phyloP scores from a whole-genome alignment of 495 filamentous ascomycete species.

The Glutinoglossum americanum region DNA sequence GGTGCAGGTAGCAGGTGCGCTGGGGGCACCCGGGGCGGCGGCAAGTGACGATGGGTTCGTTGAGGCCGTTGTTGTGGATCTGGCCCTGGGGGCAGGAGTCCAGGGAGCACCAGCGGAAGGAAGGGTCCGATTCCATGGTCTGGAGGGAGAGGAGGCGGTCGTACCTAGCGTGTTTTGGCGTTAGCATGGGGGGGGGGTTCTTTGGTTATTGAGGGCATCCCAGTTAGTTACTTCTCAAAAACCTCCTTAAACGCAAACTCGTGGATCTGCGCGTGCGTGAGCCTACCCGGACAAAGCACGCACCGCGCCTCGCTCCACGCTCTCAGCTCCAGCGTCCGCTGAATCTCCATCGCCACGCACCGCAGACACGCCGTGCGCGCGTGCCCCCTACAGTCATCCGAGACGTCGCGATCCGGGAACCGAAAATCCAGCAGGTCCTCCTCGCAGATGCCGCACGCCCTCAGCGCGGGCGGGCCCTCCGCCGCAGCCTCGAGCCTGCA shows the following conservation, averaged over 20 bases:
- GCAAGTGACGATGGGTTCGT: conserved; percentile 16
- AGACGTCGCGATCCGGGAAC: neutral
- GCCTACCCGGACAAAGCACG: neutral
- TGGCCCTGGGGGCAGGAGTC: conserved; percentile 19
- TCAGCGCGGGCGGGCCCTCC: neutral
- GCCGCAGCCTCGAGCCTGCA: neutral
- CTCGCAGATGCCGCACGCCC: neutral
- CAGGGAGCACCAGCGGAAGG: conserved; percentile 20
- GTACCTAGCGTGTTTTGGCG: conserved; percentile 7
- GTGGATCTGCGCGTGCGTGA: neutral
- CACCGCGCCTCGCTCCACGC: neutral
- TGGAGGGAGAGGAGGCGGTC: conserved; percentile 10
- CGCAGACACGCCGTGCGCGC: neutral
- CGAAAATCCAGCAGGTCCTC: neutral
- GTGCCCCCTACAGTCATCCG: neutral
- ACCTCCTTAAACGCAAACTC: neutral
- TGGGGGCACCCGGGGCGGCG: conserved; percentile 14
- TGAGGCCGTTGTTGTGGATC: conserved; percentile 11
- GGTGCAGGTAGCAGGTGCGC: conserved; percentile 18
- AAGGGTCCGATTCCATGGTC: conserved; percentile 13
- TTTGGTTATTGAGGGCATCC: no score
- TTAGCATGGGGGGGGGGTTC: neutral
- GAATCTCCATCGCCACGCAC: neutral
- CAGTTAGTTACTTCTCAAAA: neutral
- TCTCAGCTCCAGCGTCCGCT: neutral